These are phyloP conservation scores for Hirsutella rhossiliensis DNA, from an alignment of 2,329 filamentous ascomycete genomes.

Conservation along the genomic window DNA sequence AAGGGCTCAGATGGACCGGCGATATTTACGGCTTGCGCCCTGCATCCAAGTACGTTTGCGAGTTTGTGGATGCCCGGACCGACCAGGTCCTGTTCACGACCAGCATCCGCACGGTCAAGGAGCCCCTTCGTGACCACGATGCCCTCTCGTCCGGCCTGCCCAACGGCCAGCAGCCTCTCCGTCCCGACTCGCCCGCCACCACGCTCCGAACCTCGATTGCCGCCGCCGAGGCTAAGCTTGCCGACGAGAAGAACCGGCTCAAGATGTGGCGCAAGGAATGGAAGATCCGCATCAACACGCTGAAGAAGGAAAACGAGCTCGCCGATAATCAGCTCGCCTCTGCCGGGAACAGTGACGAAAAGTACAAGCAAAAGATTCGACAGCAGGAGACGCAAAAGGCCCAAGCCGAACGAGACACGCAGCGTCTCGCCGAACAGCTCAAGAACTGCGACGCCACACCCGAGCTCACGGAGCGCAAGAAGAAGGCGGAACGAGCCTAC, in stretches of 20 bases:
- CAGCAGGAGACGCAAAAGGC: constrained; percentile 66
- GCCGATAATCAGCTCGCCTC: constrained; percentile 55
- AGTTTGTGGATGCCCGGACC: constrained; percentile 60
- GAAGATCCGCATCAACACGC: constrained; percentile 52
- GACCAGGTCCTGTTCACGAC: constrained; percentile 57
- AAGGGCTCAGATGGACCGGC: constrained; percentile 53
- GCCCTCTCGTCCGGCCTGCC: constrained; percentile 17
- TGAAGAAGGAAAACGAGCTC: constrained; percentile 64
- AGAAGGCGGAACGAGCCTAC: constrained; percentile 38
- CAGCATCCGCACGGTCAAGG: constrained; percentile 54
- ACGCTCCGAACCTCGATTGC: constrained; percentile 68
- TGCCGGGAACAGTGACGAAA: constrained; percentile 62
- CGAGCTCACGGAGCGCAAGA: constrained; percentile 46
- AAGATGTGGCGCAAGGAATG: constrained; percentile 66
- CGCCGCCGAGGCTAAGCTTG: constrained; percentile 56
- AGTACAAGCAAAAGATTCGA: constrained; percentile 60
- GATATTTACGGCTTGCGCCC: constrained; percentile 59
- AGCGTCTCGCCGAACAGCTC: constrained; percentile 43
- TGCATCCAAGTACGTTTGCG: constrained; percentile 64
- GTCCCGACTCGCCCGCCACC: constrained; percentile 64
- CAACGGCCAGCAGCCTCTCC: constrained; percentile 45
- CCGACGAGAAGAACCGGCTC: constrained; percentile 55
- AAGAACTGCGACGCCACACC: constrained; percentile 53
- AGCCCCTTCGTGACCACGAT: constrained; percentile 23
- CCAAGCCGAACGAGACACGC: constrained; percentile 46